These are phyloP conservation scores for Wickerhamiella australiensis DNA, from an alignment of 805 yeast genomes.

Conservation along the genomic window DNA sequence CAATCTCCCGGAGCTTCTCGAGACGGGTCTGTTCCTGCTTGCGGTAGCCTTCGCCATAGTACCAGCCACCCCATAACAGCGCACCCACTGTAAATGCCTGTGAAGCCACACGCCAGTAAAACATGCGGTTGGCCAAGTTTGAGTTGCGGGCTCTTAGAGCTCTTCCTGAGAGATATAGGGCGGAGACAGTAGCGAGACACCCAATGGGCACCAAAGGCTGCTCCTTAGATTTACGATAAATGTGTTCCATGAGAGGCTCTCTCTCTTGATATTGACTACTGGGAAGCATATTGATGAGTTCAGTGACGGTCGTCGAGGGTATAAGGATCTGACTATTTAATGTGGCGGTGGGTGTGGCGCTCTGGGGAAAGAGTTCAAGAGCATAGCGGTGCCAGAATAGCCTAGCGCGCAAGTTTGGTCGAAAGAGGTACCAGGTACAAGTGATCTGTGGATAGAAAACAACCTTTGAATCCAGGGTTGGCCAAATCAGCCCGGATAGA, in stretches of 20 bases:
- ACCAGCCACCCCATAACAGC: conserved; percentile 59
- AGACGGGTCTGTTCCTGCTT: conserved; percentile 34
- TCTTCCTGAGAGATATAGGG: conserved; percentile 66
- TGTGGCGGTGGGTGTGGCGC: no score
- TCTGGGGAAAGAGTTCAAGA: no score
- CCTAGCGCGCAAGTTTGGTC: no score
- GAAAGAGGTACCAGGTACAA: no score
- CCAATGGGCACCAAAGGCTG: conserved; percentile 89
- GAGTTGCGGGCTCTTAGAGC: conserved; percentile 64
- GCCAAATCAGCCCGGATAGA: no score
- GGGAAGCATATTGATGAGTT: conserved; percentile 10
- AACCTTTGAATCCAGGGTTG: no score
- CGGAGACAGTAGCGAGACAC: conserved; percentile 62
- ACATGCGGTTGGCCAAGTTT: conserved; percentile 69
- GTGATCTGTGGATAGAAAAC: no score
- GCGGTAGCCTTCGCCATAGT: conserved; percentile 44
- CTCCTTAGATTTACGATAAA: conserved; percentile 45
- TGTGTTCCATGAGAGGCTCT: conserved; percentile 21
- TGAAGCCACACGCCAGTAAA: conserved; percentile 77
- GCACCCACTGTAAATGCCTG: conserved; percentile 79
- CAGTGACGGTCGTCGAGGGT: no score
- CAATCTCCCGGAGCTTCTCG: conserved; percentile 59
- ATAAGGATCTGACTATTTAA: no score
- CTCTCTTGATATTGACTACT: conserved; percentile 15
- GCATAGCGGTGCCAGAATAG: no score